These are phyloP conservation scores for Zygosaccharomyces pseudobailii DNA, from an alignment of 1,139 yeast genomes.

Conservation along the genomic window DNA sequence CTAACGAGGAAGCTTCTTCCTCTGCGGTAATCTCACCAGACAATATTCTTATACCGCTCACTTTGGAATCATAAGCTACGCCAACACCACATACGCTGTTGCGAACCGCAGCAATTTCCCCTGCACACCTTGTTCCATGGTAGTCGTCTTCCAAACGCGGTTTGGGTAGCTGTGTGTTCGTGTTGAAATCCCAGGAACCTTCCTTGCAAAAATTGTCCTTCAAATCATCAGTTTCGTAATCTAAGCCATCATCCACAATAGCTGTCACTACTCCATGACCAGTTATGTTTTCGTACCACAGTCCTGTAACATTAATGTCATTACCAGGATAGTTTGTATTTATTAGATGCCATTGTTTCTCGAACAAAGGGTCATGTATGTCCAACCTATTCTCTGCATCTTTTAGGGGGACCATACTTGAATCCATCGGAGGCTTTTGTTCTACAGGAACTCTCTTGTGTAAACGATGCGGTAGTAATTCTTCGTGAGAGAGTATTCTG, in stretches of 20 bases:
- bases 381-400: conserved; percentile 50
- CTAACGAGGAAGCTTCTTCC: conserved; percentile 86
- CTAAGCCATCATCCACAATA: conserved; percentile 92
- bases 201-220: conserved; percentile 62
- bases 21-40: conserved; percentile 75
- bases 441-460: conserved; percentile 45
- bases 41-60: conserved; percentile 85
- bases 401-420: conserved; percentile 42
- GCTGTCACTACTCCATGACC: conserved; percentile 84
- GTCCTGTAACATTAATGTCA: conserved; percentile 81
- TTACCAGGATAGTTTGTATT: conserved; percentile 70
- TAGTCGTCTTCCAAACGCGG: conserved; percentile 81
- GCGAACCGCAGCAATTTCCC: conserved; percentile 89
- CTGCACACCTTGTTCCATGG: conserved; percentile 98
- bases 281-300: conserved; percentile 78
- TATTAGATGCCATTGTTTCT: conserved; percentile 84
- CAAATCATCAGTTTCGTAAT: conserved; percentile 70
- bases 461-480: conserved; percentile 46
- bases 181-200: conserved; percentile 92
- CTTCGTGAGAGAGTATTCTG: conserved; percentile 45
- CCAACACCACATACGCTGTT: conserved; percentile 93
- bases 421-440: conserved; percentile 36
- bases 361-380: conserved; percentile 77
- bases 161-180: conserved; percentile 65
- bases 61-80: conserved; percentile 81